Conservation (phyloP, 1,284 basidiomycete genomes). For the Moniliophthora roreri region DNA sequence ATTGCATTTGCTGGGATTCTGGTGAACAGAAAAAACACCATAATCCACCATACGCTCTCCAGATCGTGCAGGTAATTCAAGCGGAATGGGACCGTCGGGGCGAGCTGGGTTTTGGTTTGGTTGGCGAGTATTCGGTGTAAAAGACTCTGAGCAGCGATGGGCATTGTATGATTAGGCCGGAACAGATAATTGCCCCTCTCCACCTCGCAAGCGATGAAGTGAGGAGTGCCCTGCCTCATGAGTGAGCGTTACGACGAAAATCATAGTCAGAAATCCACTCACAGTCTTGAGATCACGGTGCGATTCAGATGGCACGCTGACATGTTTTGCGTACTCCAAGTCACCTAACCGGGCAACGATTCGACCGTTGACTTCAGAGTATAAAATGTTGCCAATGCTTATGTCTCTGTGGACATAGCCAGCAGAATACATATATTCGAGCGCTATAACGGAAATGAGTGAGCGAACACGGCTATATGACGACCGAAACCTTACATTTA, state of each 20-base stretch:
- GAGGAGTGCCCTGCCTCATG: neutral
- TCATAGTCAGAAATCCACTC: neutral
- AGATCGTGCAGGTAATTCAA: conserved; percentile 7
- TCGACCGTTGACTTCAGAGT: neutral
- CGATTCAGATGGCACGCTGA: neutral
- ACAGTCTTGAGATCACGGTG: neutral
- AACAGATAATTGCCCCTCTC: neutral
- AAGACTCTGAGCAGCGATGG: too few species aligned
- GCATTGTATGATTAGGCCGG: neutral
- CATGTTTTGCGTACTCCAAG: conserved; percentile 3
- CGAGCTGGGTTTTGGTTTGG: neutral
- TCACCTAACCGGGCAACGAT: neutral
- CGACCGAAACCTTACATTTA: too few species aligned
- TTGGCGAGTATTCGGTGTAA: neutral
- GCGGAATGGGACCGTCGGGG: neutral
- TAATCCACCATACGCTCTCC: conserved; percentile 4
- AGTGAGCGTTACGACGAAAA: neutral
- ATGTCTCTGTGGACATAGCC: conserved; percentile 9
- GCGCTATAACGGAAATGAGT: neutral
- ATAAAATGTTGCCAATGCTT: conserved; percentile 5
- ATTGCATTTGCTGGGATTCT: neutral
- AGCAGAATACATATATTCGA: neutral
- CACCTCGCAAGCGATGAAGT: conserved; percentile 7
- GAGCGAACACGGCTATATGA: too few species aligned
- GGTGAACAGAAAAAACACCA: conserved; percentile 1